Evolutionary conservation across 1,139 yeast species (phyloP).

Genomic region (Hemisphaericaspora xylanilytica): DNA sequence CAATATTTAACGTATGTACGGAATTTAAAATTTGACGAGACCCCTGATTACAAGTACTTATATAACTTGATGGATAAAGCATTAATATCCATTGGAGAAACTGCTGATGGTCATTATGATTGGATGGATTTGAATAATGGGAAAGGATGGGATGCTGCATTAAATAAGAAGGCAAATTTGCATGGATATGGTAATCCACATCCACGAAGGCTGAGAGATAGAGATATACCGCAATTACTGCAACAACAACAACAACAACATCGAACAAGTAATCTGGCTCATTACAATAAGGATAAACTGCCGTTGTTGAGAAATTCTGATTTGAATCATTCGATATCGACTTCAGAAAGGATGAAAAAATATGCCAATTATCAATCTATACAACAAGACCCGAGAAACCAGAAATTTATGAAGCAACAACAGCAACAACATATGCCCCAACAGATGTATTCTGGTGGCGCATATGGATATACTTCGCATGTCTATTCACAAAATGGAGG

Average conservation of each 20-base stretch:
- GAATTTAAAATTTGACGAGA: constrained; percentile 69
- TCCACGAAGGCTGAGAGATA: constrained; percentile 40
- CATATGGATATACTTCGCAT: constrained; percentile 2
- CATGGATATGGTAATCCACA: constrained; percentile 80
- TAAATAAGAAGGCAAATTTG: constrained; percentile 74
- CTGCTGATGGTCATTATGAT: constrained; percentile 69
- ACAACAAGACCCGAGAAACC: constrained; percentile 22
- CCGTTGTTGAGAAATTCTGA: constrained; percentile 1
- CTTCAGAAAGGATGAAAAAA: constrained; percentile 8
- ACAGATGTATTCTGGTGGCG: constrained; percentile 5
- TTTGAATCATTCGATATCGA: background rate
- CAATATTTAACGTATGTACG: constrained; percentile 73
- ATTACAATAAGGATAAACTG: constrained; percentile 8
- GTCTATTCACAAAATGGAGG: constrained; percentile 15
- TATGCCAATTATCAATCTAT: constrained; percentile 31
- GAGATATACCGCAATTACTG: constrained; percentile 14
- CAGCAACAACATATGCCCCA: constrained; percentile 9
- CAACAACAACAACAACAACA: constrained; percentile 8
- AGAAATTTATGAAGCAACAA: constrained; percentile 17
- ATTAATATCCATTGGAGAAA: constrained; percentile 28
- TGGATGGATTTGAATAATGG: constrained; percentile 86
- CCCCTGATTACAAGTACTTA: constrained; percentile 66
- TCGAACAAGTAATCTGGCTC: too few relatives aligned
- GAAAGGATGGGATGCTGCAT: constrained; percentile 77
- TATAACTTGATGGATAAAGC: constrained; percentile 44